Evolutionary conservation across 306 rosid genomes (phyloP), one percentile per base, ranked within the genome.

Genomic region (Myrica gale): DNA sequence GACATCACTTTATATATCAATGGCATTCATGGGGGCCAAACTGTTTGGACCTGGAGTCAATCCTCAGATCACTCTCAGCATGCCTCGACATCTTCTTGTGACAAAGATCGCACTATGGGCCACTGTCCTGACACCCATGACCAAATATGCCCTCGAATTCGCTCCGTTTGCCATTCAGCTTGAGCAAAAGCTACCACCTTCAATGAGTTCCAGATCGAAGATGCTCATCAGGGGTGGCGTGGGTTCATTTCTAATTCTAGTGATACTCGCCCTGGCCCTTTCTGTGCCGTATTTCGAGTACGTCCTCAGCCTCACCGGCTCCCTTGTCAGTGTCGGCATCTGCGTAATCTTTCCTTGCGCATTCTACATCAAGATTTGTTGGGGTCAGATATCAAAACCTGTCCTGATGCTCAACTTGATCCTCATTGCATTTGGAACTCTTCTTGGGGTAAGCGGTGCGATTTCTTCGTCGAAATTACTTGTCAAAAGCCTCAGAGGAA

Each of bases 61-160:
- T 9, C 84, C 97, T 6, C 97, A 90, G 62, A 83, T 92, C 68
- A 92, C 97, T 32, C 90, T 90, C 1, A 92, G 92, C 89, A 80
- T 92, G 93, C 92, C 96, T 19, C 82, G 76, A 37, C 81, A 82
- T 46, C 52, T 72, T 2, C 56, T 81, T 0, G 74, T 79, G 5
- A 88, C 97, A 15, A 87, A 92, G 76, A 78, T 90, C 26, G 96
- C 90, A n/a, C 39, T 87, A 12, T 88, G 96, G 92, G 93, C 97
- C 42, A 90, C 93, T 0, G 97, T 90, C 54, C 72, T 92, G 1
- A 84, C 93, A 6, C 96, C 97, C 9, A 87, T 92, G 84, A 90
- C 93, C 70, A 92, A 92, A 81, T 92, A 92, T 68, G 93, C 97
- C 0, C 87, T 92, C 15, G 97, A 87, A 75, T 87, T 92, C 55